Evolutionary conservation across 176 grass and related monocot genomes (phyloP).

Genomic region (Bromus sterilis): DNA sequence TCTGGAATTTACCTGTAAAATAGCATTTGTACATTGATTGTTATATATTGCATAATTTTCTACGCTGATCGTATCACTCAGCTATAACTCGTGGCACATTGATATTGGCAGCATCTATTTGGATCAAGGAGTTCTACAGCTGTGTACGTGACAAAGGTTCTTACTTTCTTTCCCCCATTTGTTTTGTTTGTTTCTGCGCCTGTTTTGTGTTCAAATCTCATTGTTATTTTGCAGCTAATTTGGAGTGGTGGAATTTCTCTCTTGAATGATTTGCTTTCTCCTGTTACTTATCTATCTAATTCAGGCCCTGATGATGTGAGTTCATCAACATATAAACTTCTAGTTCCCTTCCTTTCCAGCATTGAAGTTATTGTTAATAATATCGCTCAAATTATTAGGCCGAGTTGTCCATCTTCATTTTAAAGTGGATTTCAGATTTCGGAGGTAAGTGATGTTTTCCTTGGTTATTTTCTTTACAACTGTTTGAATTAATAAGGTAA

Average conservation of each 20-base stretch:
- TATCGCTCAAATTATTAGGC: neutral
- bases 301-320: neutral
- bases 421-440: neutral
- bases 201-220: too few relatives aligned
- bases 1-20: too few relatives aligned
- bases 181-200: neutral
- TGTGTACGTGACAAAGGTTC: neutral
- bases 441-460: neutral
- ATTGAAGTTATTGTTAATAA: too few relatives aligned
- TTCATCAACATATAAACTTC: neutral
- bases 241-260: neutral
- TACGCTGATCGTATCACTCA: neutral
- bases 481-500: neutral
- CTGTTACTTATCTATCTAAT: neutral
- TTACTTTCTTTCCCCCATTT: neutral
- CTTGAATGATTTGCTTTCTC: neutral
- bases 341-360: neutral
- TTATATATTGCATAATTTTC: too few relatives aligned
- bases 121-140: neutral
- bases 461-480: neutral
- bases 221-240: neutral
- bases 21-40: too few relatives aligned
- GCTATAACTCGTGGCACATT: neutral
- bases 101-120: neutral
- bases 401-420: neutral